A percentile compares a stretch with the other conserved stretches of the same genome.
phyloP scores from a whole-genome alignment of 2,329 filamentous ascomycete genomes.

The Pseudocercospora ulei region DNA sequence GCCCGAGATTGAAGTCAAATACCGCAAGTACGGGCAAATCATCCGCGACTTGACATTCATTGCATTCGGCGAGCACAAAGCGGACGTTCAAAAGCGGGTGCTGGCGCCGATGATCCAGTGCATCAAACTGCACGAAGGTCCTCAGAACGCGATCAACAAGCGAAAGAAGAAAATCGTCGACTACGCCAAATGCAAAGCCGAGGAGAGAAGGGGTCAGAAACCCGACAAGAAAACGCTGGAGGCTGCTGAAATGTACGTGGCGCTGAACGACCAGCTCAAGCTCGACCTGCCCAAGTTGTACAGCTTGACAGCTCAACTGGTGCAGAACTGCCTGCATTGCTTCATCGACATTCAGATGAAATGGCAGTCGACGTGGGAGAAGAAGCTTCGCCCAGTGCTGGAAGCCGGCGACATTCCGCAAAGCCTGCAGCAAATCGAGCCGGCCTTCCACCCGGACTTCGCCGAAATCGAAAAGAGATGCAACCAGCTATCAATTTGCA shows the following conservation, averaged over 20 bases:
- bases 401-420: constrained; percentile 55
- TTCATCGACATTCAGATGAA: constrained; percentile 74
- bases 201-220: constrained; percentile 72
- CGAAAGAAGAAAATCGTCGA: constrained; percentile 85
- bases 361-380: constrained; percentile 76
- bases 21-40: constrained; percentile 80
- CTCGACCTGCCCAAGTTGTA: constrained; percentile 83
- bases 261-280: constrained; percentile 85
- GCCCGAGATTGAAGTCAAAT: constrained; percentile 84
- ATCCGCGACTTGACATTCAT: constrained; percentile 77
- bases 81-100: constrained; percentile 66
- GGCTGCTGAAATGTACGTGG: constrained; percentile 77
- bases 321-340: constrained; percentile 70
- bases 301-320: constrained; percentile 66
- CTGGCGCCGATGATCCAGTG: constrained; percentile 73
- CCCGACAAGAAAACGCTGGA: constrained; percentile 77
- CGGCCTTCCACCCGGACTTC: constrained; percentile 69
- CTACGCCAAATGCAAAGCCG: constrained; percentile 69
- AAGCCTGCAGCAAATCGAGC: constrained; percentile 62
- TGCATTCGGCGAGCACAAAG: constrained; percentile 68
- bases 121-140: constrained; percentile 70
- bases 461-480: constrained; percentile 64
- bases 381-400: constrained; percentile 68
- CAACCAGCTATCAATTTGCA: constrained; percentile 64
- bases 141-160: constrained; percentile 85